Evolutionary conservation across 169 alveolate species (phyloP), one percentile per base, ranked within the genome.

Genomic region (Plasmodium sp.): DNA sequence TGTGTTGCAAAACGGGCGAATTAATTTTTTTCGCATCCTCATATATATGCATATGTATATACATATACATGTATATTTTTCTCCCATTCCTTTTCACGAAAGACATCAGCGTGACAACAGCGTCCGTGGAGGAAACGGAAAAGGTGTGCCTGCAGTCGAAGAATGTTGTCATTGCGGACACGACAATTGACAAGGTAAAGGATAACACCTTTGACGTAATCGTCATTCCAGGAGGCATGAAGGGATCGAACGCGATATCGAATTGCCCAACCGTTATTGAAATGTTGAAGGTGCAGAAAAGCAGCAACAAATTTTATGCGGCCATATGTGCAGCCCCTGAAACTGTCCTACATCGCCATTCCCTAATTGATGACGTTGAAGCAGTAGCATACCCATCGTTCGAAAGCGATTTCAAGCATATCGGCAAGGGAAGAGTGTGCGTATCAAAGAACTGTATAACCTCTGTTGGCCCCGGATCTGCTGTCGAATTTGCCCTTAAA

Each of bases 261-360:
- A 75, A 91, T n/a, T 83, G 95, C 18, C 45, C 27, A 33, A 51
- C 62, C 6, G 86, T 81, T 80, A 92, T 96, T 27, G 75, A 74
- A 33, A 94, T 96, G 97, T 83, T 96, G 77, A 92, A 81, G 41
- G 96, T 82, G 5, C 98, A 96, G 43, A 95, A 95, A 92, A 83
- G 73, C 4, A 95, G 84, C 80, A 93, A 95, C 56, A 83, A 97
- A 73, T 58, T 92, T 75, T 96, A 96, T 92, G 98, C 97, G 45
- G 98, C 98, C 73, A 96, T 96, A 34, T 96, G 98, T 80, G 98
- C 98, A 27, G 97, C 97, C 12, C 98, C 98, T 14, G 96, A 95
- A 41, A 84, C 95, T 45, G 98, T 96, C 31, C 73, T 96, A 31
- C 96, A 94, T 43, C 96, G 96, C 3, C 94, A 95, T 27, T 96